phyloP scores from a whole-genome alignment of 2,329 filamentous ascomycete genomes.

The Fusarium ramigenum region DNA sequence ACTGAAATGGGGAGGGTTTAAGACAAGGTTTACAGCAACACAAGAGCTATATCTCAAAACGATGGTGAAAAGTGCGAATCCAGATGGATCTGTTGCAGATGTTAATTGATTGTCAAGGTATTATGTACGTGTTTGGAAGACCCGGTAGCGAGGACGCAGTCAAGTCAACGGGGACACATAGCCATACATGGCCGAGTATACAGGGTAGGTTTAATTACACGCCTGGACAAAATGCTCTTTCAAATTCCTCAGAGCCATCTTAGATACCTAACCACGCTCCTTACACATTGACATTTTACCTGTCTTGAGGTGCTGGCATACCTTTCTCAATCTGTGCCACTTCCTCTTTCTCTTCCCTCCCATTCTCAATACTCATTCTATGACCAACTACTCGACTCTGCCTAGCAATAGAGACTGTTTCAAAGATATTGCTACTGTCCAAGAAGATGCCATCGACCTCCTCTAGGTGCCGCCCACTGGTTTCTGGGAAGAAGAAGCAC shows the following conservation, averaged over 20 bases:
- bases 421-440: neutral
- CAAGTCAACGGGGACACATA: too few relatives aligned
- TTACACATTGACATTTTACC: too few relatives aligned
- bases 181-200: too few relatives aligned
- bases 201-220: too few relatives aligned
- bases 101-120: neutral
- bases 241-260: too few relatives aligned
- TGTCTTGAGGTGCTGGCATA: neutral
- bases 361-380: fast-evolving
- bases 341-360: neutral
- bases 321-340: neutral
- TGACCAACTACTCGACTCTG: fast-evolving
- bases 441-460: conserved; percentile 3
- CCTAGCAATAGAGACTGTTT: neutral
- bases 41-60: too few relatives aligned
- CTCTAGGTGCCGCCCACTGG: neutral
- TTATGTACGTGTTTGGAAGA: too few relatives aligned
- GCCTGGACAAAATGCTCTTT: neutral
- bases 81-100: too few relatives aligned
- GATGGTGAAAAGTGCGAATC: too few relatives aligned
- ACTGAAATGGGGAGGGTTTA: too few relatives aligned
- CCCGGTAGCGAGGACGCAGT: too few relatives aligned
- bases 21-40: fast-evolving
- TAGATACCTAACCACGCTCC: too few relatives aligned
- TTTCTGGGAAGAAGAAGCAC: conserved; percentile 2